Base-by-base conservation (phyloP, 2,329 filamentous ascomycete genomes). In the Sarocladium oryzae region DNA sequence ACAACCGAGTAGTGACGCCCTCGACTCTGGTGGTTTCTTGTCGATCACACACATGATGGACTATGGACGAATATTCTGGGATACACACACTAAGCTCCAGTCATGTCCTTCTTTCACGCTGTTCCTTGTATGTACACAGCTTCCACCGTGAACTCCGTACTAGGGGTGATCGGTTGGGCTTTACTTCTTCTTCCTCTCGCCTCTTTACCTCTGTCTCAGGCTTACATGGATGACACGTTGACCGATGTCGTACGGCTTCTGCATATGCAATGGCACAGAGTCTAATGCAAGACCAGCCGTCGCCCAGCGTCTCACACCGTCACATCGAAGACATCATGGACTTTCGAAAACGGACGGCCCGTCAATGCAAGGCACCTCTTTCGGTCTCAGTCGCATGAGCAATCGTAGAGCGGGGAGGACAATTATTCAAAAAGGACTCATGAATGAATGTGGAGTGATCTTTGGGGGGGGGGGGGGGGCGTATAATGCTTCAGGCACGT, bases 161-260 rank as follows among this genome's bases (percentile, higher is more conserved):
- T n/a, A 26, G 20, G 21, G 13, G 18, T 21, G 7, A 16, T 40
- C 16, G 11, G 8, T 40, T 30, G 28, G 28, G n/a, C n/a, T n/a
- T n/a, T 30, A 30, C 13, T 13, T 13, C 28, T 7, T 30, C 7
- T 3, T 7, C 36, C n/a, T 40, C 21, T 13, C 36, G 7, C 21
- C 13, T 40, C 10, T 21, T 3, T 6, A 26, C 13, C 26, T 4
- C 7, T 48, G 43, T 33, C 43, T 48, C 26, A 33, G 5, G 20
- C 33, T 21, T 48, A 32, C n/a, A 21, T 33, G 28, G 15, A 48
- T 48, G 43, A 48, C 43, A 32, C 43, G 43, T 48, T 33, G 43
- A 48, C 16, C 43, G 4, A 16, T 11, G 6, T 23, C 10, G 16
- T 15, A 21, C 26, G 16, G 13, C 10, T 24, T 16, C n/a, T 33